Conservation (phyloP, 345 rosid species). For the Jatropha curcas region DNA sequence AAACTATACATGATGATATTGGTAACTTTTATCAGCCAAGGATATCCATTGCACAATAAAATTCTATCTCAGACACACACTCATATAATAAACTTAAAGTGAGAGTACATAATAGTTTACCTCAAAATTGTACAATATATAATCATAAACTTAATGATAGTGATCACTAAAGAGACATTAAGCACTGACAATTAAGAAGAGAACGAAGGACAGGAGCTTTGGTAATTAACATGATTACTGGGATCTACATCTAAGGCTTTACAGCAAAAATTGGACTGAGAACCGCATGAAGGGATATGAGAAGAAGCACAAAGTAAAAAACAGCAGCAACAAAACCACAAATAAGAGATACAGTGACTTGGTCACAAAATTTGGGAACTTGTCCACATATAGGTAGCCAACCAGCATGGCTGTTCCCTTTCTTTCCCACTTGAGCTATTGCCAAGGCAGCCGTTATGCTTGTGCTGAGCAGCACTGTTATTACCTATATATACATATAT, state of each 20-base stretch:
- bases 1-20: no score
- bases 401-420: slow-evolving; percentile 58
- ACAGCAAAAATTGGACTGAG: slow-evolving; percentile 36
- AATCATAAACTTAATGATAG: no score
- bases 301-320: slow-evolving; percentile 36
- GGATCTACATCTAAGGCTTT: slow-evolving; percentile 19
- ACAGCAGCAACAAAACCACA: slow-evolving; percentile 47
- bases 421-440: slow-evolving; percentile 55
- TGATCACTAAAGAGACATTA: no score
- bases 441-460: slow-evolving; percentile 62
- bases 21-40: no score
- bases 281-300: slow-evolving; percentile 36
- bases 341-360: slow-evolving; percentile 39
- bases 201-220: not conserved
- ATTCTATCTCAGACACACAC: no score
- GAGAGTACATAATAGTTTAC: no score
- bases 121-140: no score
- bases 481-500: slow-evolving; percentile 21
- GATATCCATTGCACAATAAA: no score
- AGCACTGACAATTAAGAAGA: not conserved
- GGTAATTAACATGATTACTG: no score
- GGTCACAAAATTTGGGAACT: slow-evolving; percentile 51
- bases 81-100: no score
- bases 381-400: slow-evolving; percentile 61
- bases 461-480: slow-evolving; percentile 39